Base-by-base conservation (phyloP, 2,329 filamentous ascomycete genomes). In the Alternaria novae-zelandiae region DNA sequence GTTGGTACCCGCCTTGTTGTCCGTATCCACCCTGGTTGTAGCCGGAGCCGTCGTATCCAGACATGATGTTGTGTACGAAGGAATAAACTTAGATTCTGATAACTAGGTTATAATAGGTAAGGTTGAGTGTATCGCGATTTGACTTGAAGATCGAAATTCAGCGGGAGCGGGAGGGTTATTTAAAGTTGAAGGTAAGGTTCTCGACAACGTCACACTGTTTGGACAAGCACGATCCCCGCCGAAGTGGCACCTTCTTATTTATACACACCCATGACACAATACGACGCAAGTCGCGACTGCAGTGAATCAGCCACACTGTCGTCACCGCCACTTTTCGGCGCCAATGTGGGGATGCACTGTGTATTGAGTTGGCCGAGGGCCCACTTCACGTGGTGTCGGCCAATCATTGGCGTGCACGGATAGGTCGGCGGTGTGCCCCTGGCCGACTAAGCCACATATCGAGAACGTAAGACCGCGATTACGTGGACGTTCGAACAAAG, bases 321-420 rank as follows among this genome's bases (percentile, higher is more conserved):
- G 54, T 61, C 59, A 61, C 59, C 59, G 59, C 59, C 59, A 61
- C 59, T 53, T 36, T 30, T 56, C 57, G 26, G 46, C 32, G 15
- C 36, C 13, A 25, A 23, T 55, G 45, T 53, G 58, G 58, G 17
- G 32, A 44, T 21, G 36, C 36, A 41, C n/a, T 41, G 36, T 41
- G n/a, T 17, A n/a, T 10, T 28, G 21, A n/a, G 51, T 56, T 56
- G 51, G 58, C 58, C 58, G 51, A 56, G 36, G 36, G 44, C 44
- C 51, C 51, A 57, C 58, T 17, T 41, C 26, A 21, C 25, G n/a
- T 20, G 26, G 45, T 23, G 41, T 51, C 41, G 17, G 5, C 59
- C 59, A 61, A 61, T 61, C 55, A 21, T 17, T 23, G n/a, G 25
- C 36, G 32, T 13, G 21, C 50, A 55, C 59, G 54, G 59, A 43